These are phyloP conservation scores for Ajuga chamaepitys DNA, from an alignment of 257 asterid species.

Conservation along the genomic window DNA sequence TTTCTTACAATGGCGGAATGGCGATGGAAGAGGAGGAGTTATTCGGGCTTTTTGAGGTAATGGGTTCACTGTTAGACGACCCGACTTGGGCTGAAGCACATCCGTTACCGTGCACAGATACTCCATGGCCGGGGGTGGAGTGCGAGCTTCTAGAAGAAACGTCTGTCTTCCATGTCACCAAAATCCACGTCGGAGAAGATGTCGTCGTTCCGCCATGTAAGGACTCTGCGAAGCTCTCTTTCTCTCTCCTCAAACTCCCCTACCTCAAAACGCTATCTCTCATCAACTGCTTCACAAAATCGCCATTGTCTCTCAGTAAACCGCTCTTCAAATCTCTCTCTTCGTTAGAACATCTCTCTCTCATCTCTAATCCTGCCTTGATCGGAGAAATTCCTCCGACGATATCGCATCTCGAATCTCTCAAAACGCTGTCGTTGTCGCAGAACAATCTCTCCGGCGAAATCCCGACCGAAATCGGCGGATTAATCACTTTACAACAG, in stretches of 20 bases:
- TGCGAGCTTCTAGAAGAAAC: conserved; percentile 50
- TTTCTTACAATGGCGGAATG: background rate
- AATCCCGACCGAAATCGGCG: conserved; percentile 37
- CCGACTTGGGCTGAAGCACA: conserved; percentile 50
- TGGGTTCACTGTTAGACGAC: conserved; percentile 62
- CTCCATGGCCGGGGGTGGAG: conserved; percentile 71
- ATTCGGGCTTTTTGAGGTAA: conserved; percentile 48
- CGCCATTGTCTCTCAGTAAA: conserved; percentile 16
- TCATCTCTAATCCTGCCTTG: conserved; percentile 46
- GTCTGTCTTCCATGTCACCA: conserved; percentile 47
- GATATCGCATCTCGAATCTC: conserved; percentile 17
- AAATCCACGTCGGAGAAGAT: conserved; percentile 47
- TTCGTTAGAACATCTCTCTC: conserved; percentile 33
- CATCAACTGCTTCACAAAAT: conserved; percentile 38
- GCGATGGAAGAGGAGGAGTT: conserved; percentile 53
- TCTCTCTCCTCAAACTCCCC: conserved; percentile 34
- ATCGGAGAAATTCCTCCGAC: conserved; percentile 37
- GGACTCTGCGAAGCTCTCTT: conserved; percentile 31
- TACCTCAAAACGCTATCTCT: conserved; percentile 55
- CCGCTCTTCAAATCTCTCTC: conserved; percentile 22
- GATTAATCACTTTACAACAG: conserved; percentile 30
- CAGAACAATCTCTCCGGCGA: conserved; percentile 49
- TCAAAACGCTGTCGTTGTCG: conserved; percentile 27
- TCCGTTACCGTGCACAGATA: conserved; percentile 52
- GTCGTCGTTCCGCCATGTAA: conserved; percentile 42